Base-by-base conservation (phyloP, 2,329 filamentous ascomycete genomes). In the Colletotrichum coccodes region DNA sequence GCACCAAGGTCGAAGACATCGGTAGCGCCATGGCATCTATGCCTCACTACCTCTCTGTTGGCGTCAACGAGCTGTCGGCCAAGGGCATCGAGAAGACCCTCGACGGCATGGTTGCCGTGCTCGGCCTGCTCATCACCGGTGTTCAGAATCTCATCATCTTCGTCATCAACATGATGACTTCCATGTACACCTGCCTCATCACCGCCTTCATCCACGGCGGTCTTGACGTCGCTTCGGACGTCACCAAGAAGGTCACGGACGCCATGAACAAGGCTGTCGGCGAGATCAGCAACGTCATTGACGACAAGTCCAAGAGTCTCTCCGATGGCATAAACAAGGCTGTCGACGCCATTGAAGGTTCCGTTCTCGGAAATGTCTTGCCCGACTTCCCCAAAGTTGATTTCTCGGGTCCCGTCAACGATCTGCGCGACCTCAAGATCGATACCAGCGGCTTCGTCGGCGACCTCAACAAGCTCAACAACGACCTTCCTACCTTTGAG, bases 11-110 rank as follows among this genome's bases (percentile, higher is more conserved):
- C 54, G 95, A 99, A 83, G 94, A 94, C 73, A 89, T 97, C 73
- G 96, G 95, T 71, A 98, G 94, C 78, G 89, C 94, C 70, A 95
- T 99, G 94, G 96, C 95, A 44, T 98, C 96, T 42, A 97, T 98
- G 94, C 96, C 96, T 65, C 92, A 98, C 80, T 98, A 97, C 82
- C 91, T 98, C 78, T 93, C 95, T 2, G 85, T 88, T 59, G 96
- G 96, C 62, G 91, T 98, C 77, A 99, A 99, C 81, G 89, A 94
- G 68, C 83, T 98, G 73, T 92, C 94, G 8, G 93, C 94, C 36
- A 87, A 87, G 54, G 91, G 93, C 64, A 91, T 98, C 73, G 93
- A 95, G 73, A 90, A 91, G 74, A 90, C 94, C 9, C 90, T 98
- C 72, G 87, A 90, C 71, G 95, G 90, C 56, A 87, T 98, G 78